Conservation (phyloP, 257 asterid species). For the Penstemon barbatus region DNA sequence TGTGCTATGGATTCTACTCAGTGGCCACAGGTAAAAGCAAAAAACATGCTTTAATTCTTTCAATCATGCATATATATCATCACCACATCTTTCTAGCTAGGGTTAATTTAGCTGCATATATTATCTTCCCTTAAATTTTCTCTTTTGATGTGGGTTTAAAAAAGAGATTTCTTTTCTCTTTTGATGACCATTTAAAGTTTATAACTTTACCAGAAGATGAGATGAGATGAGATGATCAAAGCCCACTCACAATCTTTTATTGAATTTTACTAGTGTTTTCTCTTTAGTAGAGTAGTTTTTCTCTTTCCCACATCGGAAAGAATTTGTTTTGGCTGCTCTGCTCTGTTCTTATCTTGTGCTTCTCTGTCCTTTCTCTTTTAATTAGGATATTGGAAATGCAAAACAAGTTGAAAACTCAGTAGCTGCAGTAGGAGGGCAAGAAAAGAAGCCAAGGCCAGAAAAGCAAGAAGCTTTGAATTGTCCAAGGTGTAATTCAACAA, state of each 20-base stretch:
- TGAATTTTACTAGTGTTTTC: constrained; percentile 23
- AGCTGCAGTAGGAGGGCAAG: constrained; percentile 2
- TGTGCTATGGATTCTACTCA: constrained; percentile 84
- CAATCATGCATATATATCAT: constrained; percentile 38
- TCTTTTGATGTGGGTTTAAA: constrained; percentile 22
- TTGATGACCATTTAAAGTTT: constrained; percentile 28
- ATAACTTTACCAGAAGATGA: constrained; percentile 26
- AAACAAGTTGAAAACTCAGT: constrained; percentile 38
- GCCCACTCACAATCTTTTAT: constrained; percentile 46
- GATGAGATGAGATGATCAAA: constrained; percentile 34
- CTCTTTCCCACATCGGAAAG: constrained; percentile 25
- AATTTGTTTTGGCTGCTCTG: constrained; percentile 2
- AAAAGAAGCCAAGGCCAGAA: constrained; percentile 68
- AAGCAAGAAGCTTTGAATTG: constrained; percentile 72
- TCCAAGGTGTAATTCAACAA: constrained; percentile 77
- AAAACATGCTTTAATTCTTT: constrained; percentile 38
- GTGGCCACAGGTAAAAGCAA: constrained; percentile 94
- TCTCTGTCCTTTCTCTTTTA: neutral
- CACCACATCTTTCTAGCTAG: constrained; percentile 48
- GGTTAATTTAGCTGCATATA: constrained; percentile 28
- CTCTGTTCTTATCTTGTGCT: neutral
- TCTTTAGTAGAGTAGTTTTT: constrained; percentile 11
- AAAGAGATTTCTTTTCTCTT: constrained; percentile 2
- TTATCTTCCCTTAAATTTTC: constrained; percentile 20
- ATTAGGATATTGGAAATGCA: constrained; percentile 48